Conservation (phyloP, 805 yeast genomes). For the Candida multigemmis region DNA sequence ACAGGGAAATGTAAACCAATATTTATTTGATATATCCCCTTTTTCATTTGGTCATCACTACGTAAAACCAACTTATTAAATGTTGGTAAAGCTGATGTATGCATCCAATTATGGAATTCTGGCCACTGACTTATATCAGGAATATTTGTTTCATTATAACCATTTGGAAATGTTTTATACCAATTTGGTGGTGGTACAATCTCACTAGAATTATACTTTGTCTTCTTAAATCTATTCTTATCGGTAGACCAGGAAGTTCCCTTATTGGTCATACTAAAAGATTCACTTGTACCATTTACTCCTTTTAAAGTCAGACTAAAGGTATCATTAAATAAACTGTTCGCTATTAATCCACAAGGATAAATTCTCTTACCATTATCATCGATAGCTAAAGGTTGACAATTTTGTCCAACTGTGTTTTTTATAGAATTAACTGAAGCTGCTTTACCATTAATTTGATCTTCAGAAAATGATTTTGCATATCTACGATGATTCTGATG, state of each 20-base stretch:
- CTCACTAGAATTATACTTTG: slow-evolving; percentile 25
- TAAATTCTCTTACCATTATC: slow-evolving; percentile 45
- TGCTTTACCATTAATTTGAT: slow-evolving; percentile 31
- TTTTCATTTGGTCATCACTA: slow-evolving; percentile 46
- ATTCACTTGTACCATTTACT: slow-evolving; percentile 25
- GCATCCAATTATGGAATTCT: slow-evolving; percentile 41
- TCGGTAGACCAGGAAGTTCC: slow-evolving; percentile 35
- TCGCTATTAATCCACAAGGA: slow-evolving; percentile 83
- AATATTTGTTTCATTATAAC: slow-evolving; percentile 32
- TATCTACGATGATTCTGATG: slow-evolving; percentile 36
- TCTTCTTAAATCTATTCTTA: slow-evolving; percentile 30
- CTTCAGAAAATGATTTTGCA: slow-evolving; percentile 35
- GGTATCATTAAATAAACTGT: slow-evolving; percentile 72
- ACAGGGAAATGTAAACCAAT: slow-evolving; percentile 80
- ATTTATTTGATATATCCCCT: slow-evolving; percentile 55
- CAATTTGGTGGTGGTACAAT: slow-evolving; percentile 39
- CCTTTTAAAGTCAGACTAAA: slow-evolving; percentile 23
- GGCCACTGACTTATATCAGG: slow-evolving; percentile 36
- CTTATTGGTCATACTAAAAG: slow-evolving; percentile 24
- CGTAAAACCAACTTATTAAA: slow-evolving; percentile 46
- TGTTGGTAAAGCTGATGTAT: slow-evolving; percentile 30
- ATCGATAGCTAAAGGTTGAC: slow-evolving; percentile 30
- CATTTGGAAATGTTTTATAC: slow-evolving; percentile 33
- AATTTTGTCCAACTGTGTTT: slow-evolving; percentile 35
- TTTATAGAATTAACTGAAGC: slow-evolving; percentile 25